Percentiles rank a stretch among this genome's conserved stretches.
These are phyloP conservation scores for Chytriomyces hyalinus DNA, from an alignment of 192 early-diverging fungal genomes.

Conservation along the genomic window DNA sequence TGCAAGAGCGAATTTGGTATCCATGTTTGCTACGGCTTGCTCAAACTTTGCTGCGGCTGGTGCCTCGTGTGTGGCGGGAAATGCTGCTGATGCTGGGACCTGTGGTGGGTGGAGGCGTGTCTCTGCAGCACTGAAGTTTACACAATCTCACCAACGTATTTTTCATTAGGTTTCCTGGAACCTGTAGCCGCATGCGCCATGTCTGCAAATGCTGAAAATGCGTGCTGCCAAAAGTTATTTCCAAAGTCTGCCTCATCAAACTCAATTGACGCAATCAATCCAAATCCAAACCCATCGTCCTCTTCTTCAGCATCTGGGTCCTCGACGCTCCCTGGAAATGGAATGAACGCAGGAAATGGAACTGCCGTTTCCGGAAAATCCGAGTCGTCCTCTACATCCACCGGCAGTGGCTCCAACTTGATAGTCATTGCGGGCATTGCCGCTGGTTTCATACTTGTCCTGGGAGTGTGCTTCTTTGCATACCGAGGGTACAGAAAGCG, in stretches of 20 bases:
- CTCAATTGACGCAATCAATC: too few species aligned
- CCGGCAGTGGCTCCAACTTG: not conserved
- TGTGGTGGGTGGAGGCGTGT: not conserved
- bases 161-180: constrained; percentile 11
- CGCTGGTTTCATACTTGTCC: not conserved
- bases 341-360: too few species aligned
- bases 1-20: not conserved
- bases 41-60: constrained; percentile 1
- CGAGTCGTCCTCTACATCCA: too few species aligned
- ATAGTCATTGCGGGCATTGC: not conserved
- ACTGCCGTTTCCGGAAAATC: too few species aligned
- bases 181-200: not conserved
- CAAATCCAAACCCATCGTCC: not conserved
- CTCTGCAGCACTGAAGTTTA: too few species aligned
- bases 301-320: not conserved
- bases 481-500: not conserved
- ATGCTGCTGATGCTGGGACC: not conserved
- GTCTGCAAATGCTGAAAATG: not conserved
- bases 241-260: too few species aligned
- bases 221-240: not conserved
- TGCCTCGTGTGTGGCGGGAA: not conserved
- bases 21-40: constrained; percentile 8
- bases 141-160: not conserved
- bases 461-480: not conserved
- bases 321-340: too few species aligned